These are phyloP conservation scores for Nemania sp. DNA, from an alignment of 2,329 filamentous ascomycete genomes.

Conservation along the genomic window DNA sequence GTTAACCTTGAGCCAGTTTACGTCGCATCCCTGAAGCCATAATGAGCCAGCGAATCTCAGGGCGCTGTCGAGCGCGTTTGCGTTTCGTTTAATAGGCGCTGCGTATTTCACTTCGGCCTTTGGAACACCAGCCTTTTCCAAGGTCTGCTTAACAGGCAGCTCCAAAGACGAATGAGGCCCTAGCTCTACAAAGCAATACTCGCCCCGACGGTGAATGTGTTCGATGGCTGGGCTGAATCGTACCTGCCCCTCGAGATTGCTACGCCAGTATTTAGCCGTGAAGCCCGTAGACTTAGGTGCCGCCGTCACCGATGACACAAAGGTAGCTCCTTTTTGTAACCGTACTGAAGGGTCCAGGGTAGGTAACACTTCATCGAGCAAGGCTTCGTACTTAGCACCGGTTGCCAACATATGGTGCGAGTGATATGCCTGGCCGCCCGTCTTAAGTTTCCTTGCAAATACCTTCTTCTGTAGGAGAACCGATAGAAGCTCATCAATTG, in stretches of 20 bases:
- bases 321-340: neutral
- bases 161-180: slow-evolving; percentile 51
- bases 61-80: neutral
- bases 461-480: neutral
- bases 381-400: neutral
- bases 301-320: neutral
- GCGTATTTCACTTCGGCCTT: slow-evolving; percentile 20
- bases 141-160: slow-evolving; percentile 50
- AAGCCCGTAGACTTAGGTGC: neutral
- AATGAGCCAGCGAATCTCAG: slow-evolving; percentile 19
- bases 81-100: slow-evolving; percentile 12
- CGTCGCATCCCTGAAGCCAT: slow-evolving; percentile 23
- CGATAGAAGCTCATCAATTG: neutral
- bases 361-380: neutral
- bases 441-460: neutral
- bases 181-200: slow-evolving; percentile 29
- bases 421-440: neutral
- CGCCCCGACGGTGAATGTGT: slow-evolving; percentile 2
- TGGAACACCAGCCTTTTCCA: slow-evolving; percentile 18
- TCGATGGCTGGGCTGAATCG: neutral
- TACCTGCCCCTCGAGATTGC: neutral
- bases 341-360: neutral
- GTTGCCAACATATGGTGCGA: neutral
- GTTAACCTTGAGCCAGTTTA: slow-evolving; percentile 30
- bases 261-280: neutral